Conservation (phyloP, 1,139 yeast species). For the Geotrichum histeridarum region DNA sequence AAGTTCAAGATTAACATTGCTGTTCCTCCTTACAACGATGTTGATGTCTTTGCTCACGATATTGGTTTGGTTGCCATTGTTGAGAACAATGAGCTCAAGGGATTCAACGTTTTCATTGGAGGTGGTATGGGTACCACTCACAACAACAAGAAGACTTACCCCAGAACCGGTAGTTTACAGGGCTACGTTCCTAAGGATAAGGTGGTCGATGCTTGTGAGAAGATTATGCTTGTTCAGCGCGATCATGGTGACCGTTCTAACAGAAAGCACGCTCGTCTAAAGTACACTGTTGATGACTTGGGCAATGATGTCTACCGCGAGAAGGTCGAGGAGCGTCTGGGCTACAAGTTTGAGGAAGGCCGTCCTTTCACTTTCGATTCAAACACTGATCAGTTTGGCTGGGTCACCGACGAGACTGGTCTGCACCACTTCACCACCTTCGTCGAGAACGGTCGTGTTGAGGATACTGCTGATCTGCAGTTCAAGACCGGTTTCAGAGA, state of each 20-base stretch:
- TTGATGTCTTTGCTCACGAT: conserved; percentile 94
- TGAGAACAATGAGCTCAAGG: conserved; percentile 53
- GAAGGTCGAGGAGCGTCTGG: conserved; percentile 80
- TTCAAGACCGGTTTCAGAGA: conserved; percentile 83
- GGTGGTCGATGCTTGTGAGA: conserved; percentile 76
- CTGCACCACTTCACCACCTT: conserved; percentile 87
- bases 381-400: conserved; percentile 75
- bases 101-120: conserved; percentile 87
- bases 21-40: conserved; percentile 95
- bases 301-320: conserved; percentile 75
- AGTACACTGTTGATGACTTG: conserved; percentile 91
- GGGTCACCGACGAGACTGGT: conserved; percentile 87
- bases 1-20: conserved; percentile 93
- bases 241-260: conserved; percentile 93
- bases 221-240: conserved; percentile 89
- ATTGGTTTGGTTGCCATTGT: conserved; percentile 88
- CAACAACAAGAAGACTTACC: conserved; percentile 93
- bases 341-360: conserved; percentile 65
- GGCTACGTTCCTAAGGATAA: conserved; percentile 71
- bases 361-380: conserved; percentile 73
- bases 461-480: conserved; percentile 83
- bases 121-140: conserved; percentile 99
- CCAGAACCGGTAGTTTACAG: conserved; percentile 83
- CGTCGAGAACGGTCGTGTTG: conserved; percentile 95
- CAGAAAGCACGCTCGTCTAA: conserved; percentile 96